Conservation (phyloP, 2,329 filamentous ascomycete species). For the Daldinia eschscholtzii region DNA sequence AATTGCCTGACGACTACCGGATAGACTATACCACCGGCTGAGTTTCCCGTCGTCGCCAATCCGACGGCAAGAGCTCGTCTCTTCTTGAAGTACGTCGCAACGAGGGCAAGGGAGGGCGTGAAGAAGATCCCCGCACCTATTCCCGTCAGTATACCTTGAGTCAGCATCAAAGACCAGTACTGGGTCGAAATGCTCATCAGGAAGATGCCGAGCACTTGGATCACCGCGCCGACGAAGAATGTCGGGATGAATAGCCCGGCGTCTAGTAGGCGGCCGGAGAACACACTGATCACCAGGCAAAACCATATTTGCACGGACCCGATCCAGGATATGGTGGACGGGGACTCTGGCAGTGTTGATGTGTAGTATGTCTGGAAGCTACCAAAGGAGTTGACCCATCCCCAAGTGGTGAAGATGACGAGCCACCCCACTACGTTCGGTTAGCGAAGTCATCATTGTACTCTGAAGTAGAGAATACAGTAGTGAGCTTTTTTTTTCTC, state of each 20-base stretch:
- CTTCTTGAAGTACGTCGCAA: conserved; percentile 72
- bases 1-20: conserved; percentile 56
- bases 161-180: conserved; percentile 65
- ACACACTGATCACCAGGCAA: conserved; percentile 57
- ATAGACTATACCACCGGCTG: conserved; percentile 67
- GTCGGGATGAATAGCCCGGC: conserved; percentile 58
- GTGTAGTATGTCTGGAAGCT: conserved; percentile 62
- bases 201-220: conserved; percentile 61
- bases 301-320: conserved; percentile 60
- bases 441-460: conserved; percentile 23
- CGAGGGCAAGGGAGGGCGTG: conserved; percentile 68
- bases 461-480: background rate
- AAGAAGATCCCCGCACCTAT: conserved; percentile 69
- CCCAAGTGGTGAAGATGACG: conserved; percentile 60
- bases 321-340: conserved; percentile 60
- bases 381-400: conserved; percentile 61
- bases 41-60: conserved; percentile 68
- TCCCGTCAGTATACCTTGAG: conserved; percentile 63
- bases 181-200: conserved; percentile 56
- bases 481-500: background rate
- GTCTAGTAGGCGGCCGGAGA: conserved; percentile 60
- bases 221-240: conserved; percentile 55
- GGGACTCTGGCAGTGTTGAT: conserved; percentile 49
- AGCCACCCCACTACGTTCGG: conserved; percentile 51
- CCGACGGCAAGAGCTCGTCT: conserved; percentile 70